Evolutionary conservation across 306 rosid species (phyloP), one percentile per base, ranked within the genome.

Genomic region (Ziziphus jujuba): DNA sequence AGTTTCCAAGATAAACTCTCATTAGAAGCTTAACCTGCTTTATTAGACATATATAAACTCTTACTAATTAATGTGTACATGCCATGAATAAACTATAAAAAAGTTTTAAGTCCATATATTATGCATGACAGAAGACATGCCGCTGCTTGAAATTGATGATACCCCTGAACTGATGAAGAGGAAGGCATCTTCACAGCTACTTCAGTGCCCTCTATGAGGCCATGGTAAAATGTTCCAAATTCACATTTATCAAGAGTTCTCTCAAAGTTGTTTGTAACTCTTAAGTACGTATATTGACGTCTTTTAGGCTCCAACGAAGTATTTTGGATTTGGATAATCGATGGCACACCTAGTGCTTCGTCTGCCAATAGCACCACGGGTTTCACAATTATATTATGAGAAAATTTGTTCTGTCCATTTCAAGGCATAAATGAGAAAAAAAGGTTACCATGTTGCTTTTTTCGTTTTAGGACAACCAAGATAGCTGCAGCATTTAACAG

Each of bases 101-200:
- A 47, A 15, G n/a, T n/a, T 47, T 44, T 47, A 17, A 11, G 51
- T 10, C n/a, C n/a, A n/a, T n/a, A n/a, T 47, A 3, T 7, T 47
- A 13, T 11, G 24, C 12, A 16, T 56, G 4, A 14, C 10, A 34
- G 25, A 59, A 23, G 1, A 34, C 81, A 33, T 78, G 61, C 84
- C 88, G 83, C 87, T 19, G 84, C 65, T 74, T 84, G 87, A 77
- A 81, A 87, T 63, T 87, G 80, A 16, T 52, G 78, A 60, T 71
- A 75, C n/a, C 84, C 82, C 59, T 77, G 82, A 63, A 67, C 50
- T 45, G 85, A 74, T 34, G 71, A 63, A 43, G 59, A 57, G 28
- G 83, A 77, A 53, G 84, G 80, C 72, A 84, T 73, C 73, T 87
- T 87, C 61, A 84, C 92, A 48, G 92, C 89, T 43, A 81, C 85